Base-by-base conservation (phyloP, 2,329 filamentous ascomycete genomes). In the Sclerotinia trifoliorum region DNA sequence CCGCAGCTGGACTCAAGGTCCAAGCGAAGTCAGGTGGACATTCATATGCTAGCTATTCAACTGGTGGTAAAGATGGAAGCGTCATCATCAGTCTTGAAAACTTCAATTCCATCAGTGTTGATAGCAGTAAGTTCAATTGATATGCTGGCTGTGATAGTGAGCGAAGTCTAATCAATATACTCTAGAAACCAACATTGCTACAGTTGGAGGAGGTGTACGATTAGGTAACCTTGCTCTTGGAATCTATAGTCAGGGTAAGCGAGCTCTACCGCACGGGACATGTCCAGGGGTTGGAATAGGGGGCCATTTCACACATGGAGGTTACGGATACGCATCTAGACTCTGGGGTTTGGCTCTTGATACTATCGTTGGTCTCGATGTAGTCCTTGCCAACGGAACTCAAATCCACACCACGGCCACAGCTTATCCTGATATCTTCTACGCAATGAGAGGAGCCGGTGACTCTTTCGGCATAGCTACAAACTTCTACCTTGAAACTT, bases 21-120 rank as follows among this genome's bases (percentile, higher is more conserved):
- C 83, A 84, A 55, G 78, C 84, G 1, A 83, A 82, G 70, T 80
- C 81, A 39, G 85, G 85, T n/a, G 85, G 85, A 0, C 85, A 87
- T 74, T 84, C 82, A 46, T 87, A 85, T 75, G 85, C 78, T 0
- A 84, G 83, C 48, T 83, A 51, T 35, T 74, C 73, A 5, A 72
- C 51, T 0, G 84, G 85, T 2, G 86, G 85, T 21, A 77, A 79
- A 8, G 79, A 85, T 71, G 85, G 84, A 26, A 80, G 78, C 21
- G 76, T 88, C 8, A 80, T 84, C 68, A 79, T 89, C 70, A 85
- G 88, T 72, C 77, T 89, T 68, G 74, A 80, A 66, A 83, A 85
- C 52, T 78, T 89, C 48, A 79, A 85, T 67, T 71, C 80, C 46
- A 85, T 88, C 72, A 78, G 74, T 42, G 84, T 89, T 78, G 80